A percentile compares a stretch with the other conserved stretches of the same genome.
These are phyloP conservation scores for Dryas alaskensis DNA, from an alignment of 306 rosid genomes.

Conservation along the genomic window DNA sequence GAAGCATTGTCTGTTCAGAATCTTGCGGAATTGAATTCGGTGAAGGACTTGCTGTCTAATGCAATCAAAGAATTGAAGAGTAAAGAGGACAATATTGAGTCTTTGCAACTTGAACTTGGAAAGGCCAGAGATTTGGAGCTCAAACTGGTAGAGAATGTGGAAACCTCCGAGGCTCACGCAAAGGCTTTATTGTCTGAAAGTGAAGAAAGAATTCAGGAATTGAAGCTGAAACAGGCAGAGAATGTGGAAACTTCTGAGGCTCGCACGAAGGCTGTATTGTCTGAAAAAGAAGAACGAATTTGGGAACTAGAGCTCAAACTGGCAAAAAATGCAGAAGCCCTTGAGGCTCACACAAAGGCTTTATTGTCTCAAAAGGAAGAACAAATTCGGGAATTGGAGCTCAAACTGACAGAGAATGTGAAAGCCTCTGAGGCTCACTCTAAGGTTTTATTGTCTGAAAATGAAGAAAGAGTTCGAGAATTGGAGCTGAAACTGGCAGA, in stretches of 20 bases:
- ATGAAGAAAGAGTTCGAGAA: neutral
- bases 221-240: conserved; percentile 36
- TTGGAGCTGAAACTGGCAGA: conserved; percentile 15
- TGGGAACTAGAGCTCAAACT: conserved; percentile 39
- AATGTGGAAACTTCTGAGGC: conserved; percentile 31
- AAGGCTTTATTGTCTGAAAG: conserved; percentile 26
- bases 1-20: conserved; percentile 26
- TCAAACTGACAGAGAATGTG: neutral
- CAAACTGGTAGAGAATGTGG: conserved; percentile 25
- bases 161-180: conserved; percentile 30
- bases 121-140: conserved; percentile 31
- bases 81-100: conserved; percentile 23
- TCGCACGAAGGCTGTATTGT: conserved; percentile 17
- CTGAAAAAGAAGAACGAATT: conserved; percentile 26
- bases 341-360: neutral
- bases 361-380: neutral
- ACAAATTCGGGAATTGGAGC: neutral
- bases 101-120: conserved; percentile 34
- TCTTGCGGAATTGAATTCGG: conserved; percentile 17
- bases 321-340: neutral
- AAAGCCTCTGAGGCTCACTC: neutral
- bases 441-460: neutral
- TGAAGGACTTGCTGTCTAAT: conserved; percentile 11
- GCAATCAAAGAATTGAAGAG: conserved; percentile 13
- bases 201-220: conserved; percentile 35